Percentiles rank a stretch among this genome's conserved stretches.
phyloP scores from a whole-genome alignment of 306 rosid genomes.

The Vigna trinervia region DNA sequence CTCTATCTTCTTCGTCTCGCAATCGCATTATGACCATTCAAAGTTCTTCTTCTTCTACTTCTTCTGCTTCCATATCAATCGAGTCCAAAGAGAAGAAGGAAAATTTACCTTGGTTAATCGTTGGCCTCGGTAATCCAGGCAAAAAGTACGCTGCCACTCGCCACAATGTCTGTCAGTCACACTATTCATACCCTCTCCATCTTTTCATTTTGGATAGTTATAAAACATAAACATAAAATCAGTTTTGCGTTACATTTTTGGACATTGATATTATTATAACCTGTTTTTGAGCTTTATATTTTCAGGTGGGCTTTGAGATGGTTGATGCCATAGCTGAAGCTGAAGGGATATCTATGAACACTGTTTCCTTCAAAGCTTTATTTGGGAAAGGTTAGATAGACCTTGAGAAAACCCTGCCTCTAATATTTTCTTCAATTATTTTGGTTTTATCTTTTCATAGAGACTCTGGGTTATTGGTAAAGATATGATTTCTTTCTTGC shows the following conservation, averaged over 20 bases:
- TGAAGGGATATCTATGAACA: constrained; percentile 77
- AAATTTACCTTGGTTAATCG: constrained; percentile 69
- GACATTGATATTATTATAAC: too few species aligned
- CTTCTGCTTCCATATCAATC: constrained; percentile 28
- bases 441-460: not conserved
- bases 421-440: constrained; percentile 32
- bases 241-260: too few species aligned
- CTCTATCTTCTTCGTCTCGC: constrained; percentile 33
- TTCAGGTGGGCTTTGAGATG: constrained; percentile 95
- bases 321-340: constrained; percentile 91
- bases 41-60: constrained; percentile 23
- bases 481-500: not conserved
- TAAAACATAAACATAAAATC: not conserved
- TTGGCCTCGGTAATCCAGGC: constrained; percentile 92
- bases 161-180: constrained; percentile 68
- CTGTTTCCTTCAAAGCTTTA: constrained; percentile 81
- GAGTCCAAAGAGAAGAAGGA: constrained; percentile 48
- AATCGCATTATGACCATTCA: constrained; percentile 23
- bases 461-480: constrained; percentile 24
- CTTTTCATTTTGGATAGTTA: not conserved
- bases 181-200: constrained; percentile 16
- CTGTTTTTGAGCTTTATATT: constrained; percentile 9
- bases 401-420: not conserved
- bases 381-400: constrained; percentile 71
- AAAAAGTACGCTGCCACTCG: constrained; percentile 66